Evolutionary conservation across 164 flowering plant genomes (phyloP).

Genomic region (Tinospora cordifolia): DNA sequence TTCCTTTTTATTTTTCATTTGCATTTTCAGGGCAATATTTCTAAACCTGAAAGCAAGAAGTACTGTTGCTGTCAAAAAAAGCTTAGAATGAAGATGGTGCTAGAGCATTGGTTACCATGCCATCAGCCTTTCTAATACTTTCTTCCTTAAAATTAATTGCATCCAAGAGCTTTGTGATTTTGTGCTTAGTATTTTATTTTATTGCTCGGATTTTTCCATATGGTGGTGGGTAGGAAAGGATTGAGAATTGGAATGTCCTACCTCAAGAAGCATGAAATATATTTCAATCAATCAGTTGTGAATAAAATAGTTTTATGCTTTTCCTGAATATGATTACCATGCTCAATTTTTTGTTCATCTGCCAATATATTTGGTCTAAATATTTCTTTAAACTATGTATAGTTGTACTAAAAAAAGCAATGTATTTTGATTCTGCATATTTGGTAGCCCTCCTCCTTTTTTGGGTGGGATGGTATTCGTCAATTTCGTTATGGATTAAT

Average conservation of each 20-base stretch:
- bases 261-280: no score
- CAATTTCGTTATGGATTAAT: no score
- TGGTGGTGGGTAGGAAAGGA: not conserved
- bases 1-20: not conserved
- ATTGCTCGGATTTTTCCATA: not conserved
- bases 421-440: no score
- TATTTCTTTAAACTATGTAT: no score
- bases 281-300: not conserved
- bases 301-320: not conserved
- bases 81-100: constrained; percentile 33
- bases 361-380: no score
- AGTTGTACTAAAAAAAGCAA: no score
- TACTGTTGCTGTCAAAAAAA: constrained; percentile 30
- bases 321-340: not conserved
- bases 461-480: no score
- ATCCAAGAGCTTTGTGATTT: no score
- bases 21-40: constrained; percentile 49
- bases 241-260: no score
- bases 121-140: not conserved
- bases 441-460: no score
- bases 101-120: not conserved
- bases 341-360: no score
- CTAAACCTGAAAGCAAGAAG: constrained; percentile 61
- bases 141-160: not conserved
- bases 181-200: not conserved